Evolutionary conservation across 1,284 basidiomycete genomes (phyloP), one percentile per base, ranked within the genome.

Genomic region (Cryptococcus jaspeensis): DNA sequence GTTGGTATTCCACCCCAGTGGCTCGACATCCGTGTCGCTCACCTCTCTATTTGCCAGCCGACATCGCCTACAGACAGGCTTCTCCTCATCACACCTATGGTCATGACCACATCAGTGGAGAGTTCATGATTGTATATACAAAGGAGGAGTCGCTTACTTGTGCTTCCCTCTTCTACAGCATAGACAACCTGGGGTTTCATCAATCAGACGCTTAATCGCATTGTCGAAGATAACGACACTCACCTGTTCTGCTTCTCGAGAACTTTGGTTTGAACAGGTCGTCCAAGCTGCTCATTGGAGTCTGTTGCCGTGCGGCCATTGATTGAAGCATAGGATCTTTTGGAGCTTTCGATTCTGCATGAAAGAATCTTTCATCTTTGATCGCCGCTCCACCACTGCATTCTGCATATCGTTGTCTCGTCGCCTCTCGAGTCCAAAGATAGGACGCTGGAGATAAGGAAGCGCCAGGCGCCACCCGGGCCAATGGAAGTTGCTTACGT

Each of bases 71-170:
- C 59, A 60, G 5, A 50, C 42, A 7, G 59, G 59, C 25, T 54
- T 54, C 49, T 56, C 55, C 22, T 60, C 59, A 37, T 60, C 55
- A 37, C 59, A 60, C 43, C 56, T 58, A 44, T 8, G 15, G 11
- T 18, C 5, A 9, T 20, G 37, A 36, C 15, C 2, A 13, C n/a
- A 42, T 15, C 23, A 4, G 25, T n/a, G n/a, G n/a, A n/a, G n/a
- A n/a, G n/a, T n/a, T n/a, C 11, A 18, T 15, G 37, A 42, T n/a
- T 23, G 20, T 15, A 44, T 4, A 18, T n/a, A 46, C 22, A 39
- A 16, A 25, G 22, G 12, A 11, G 9, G 42, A 7, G 2, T 3
- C 1, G 38, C 56, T 41, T 36, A 58, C 56, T 58, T 58, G 43
- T 58, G 56, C 39, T 58, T 58, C 9, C 52, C 56, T 38, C 50